These are phyloP conservation scores for Cudoniella acicularis DNA, from an alignment of 495 filamentous ascomycete genomes.

Conservation along the genomic window DNA sequence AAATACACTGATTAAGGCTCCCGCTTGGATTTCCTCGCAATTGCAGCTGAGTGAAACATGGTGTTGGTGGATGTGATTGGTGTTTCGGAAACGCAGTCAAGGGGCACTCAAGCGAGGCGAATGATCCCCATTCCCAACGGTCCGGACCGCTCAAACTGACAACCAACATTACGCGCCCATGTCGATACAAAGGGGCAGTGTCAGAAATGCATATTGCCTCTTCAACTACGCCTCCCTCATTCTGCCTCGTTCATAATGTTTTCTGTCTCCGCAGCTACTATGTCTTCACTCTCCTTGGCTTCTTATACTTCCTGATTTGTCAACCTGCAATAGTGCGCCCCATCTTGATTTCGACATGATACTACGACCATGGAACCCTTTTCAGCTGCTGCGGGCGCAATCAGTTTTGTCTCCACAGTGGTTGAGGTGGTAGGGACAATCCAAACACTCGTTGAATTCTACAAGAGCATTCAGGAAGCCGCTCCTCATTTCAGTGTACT, in stretches of 20 bases:
- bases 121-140: neutral
- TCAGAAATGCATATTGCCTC: no score
- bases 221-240: no score
- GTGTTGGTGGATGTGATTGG: no score
- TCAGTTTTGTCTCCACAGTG: conserved; percentile 3
- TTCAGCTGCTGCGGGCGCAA: neutral
- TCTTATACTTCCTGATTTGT: no score
- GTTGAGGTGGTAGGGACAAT: conserved; percentile 10
- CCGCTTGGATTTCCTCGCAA: no score
- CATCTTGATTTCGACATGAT: neutral
- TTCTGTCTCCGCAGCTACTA: no score
- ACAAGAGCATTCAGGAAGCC: conserved; percentile 9
- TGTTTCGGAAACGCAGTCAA: neutral
- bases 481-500: neutral
- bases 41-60: no score
- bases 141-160: neutral
- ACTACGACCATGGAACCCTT: conserved; percentile 13
- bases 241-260: no score
- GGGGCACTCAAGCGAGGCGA: neutral
- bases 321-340: neutral
- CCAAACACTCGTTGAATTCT: conserved; percentile 9
- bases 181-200: no score
- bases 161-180: neutral
- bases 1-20: no score
- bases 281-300: no score